Evolutionary conservation across 129 eudicot species (phyloP).

Genomic region (Escallonia rubra): DNA sequence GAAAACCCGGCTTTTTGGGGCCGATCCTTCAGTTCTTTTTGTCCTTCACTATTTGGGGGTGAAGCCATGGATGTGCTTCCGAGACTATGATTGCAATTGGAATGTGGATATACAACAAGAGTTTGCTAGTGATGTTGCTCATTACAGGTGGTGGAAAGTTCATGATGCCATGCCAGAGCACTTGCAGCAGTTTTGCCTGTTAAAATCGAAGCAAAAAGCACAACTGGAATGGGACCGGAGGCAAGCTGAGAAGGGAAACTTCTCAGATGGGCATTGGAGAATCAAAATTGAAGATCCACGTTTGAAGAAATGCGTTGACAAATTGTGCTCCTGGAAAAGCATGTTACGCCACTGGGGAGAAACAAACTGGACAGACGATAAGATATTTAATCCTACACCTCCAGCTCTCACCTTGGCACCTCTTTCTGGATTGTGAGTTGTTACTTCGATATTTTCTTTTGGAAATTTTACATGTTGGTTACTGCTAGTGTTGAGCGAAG

Average conservation of each 20-base stretch:
- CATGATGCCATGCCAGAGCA: constrained; percentile 52
- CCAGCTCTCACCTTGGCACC: constrained; percentile 18
- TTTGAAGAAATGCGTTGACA: constrained; percentile 40
- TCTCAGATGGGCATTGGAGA: constrained; percentile 48
- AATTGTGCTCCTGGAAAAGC: constrained; percentile 42
- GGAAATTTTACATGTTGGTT: neutral
- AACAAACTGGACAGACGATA: constrained; percentile 44
- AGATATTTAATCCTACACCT: constrained; percentile 23
- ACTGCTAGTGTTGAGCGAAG: neutral
- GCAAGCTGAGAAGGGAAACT: constrained; percentile 48
- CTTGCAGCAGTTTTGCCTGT: constrained; percentile 35
- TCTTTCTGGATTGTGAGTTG: constrained; percentile 17
- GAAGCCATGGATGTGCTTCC: constrained; percentile 60
- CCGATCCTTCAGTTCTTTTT: constrained; percentile 49
- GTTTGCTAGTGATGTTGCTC: constrained; percentile 65
- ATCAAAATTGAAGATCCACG: constrained; percentile 25
- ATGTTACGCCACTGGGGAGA: constrained; percentile 64
- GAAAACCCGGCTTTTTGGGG: constrained; percentile 44
- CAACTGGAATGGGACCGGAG: constrained; percentile 57
- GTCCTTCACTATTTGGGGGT: constrained; percentile 53
- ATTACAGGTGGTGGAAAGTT: constrained; percentile 58
- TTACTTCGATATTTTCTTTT: neutral
- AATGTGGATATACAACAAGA: constrained; percentile 41
- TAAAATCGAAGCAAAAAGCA: constrained; percentile 49
- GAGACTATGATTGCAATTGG: constrained; percentile 68